phyloP scores from a whole-genome alignment of 1,284 basidiomycete genomes.

The Pseudozyma hubeiensis region DNA sequence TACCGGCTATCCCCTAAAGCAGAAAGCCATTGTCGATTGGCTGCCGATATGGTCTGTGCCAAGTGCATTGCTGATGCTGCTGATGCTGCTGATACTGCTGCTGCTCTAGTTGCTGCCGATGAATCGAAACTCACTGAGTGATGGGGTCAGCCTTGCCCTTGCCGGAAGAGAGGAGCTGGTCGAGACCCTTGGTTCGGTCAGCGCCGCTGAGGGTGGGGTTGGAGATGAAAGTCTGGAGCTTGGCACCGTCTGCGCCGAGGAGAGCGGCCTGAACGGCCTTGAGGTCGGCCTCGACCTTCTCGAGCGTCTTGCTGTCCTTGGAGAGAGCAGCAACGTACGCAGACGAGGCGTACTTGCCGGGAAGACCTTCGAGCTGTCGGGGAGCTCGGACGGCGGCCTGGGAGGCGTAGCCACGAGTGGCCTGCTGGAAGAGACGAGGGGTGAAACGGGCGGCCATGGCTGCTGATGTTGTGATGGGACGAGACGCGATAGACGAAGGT shows the following conservation, averaged over 20 bases:
- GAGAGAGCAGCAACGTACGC: slow-evolving; percentile 90
- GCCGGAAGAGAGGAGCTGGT: slow-evolving; percentile 73
- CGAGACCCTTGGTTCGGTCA: slow-evolving; percentile 80
- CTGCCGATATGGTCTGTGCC: neutral
- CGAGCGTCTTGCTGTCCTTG: slow-evolving; percentile 72
- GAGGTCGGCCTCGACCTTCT: slow-evolving; percentile 76
- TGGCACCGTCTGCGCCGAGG: slow-evolving; percentile 70
- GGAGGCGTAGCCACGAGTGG: slow-evolving; percentile 67
- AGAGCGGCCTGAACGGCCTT: slow-evolving; percentile 69
- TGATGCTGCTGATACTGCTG: slow-evolving; percentile 13
- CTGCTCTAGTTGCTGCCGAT: neutral
- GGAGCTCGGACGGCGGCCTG: slow-evolving; percentile 63
- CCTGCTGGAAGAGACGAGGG: slow-evolving; percentile 56
- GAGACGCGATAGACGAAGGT: slow-evolving; percentile 1
- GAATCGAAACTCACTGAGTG: slow-evolving; percentile 56
- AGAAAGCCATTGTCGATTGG: too few species aligned
- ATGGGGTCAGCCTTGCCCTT: slow-evolving; percentile 64
- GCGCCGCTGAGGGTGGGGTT: slow-evolving; percentile 89
- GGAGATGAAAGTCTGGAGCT: slow-evolving; percentile 78
- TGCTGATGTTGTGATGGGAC: slow-evolving; percentile 15
- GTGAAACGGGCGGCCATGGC: slow-evolving; percentile 56
- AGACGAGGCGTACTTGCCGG: slow-evolving; percentile 91
- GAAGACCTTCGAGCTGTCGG: slow-evolving; percentile 60
- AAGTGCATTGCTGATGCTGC: neutral
- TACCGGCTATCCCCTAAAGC: neutral